phyloP scores from a whole-genome alignment of 768 basidiomycete species.

The Suillus subluteus region DNA sequence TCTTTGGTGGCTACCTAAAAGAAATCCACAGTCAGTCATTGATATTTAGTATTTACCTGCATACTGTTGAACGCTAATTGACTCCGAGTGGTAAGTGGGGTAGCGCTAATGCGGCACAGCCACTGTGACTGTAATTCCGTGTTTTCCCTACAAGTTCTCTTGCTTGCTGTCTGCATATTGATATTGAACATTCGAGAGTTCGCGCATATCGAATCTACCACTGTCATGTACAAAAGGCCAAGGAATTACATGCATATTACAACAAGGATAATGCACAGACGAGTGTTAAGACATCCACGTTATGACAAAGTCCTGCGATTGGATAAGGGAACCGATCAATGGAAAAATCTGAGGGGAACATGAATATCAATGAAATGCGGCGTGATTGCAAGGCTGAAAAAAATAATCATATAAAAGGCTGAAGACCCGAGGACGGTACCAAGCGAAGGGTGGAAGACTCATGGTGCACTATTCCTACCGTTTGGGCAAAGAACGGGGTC shows the following conservation, averaged over 20 bases:
- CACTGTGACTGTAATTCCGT: background rate
- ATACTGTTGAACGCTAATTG: background rate
- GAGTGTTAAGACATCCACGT: background rate
- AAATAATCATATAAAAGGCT: background rate
- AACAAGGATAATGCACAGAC: background rate
- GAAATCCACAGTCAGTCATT: background rate
- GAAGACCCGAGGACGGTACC: slow-evolving; percentile 8
- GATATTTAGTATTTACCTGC: background rate
- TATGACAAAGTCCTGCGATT: background rate
- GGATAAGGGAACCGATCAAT: background rate
- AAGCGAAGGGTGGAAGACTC: slow-evolving; percentile 8
- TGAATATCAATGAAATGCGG: slow-evolving; percentile 4
- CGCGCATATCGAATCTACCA: background rate
- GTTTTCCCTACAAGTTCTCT: background rate
- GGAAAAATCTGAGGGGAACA: slow-evolving; percentile 1
- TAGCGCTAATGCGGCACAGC: background rate
- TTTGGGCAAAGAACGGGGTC: slow-evolving; percentile 1
- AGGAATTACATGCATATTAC: background rate
- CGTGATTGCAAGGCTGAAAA: background rate
- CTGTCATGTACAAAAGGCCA: background rate
- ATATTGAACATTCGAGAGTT: background rate
- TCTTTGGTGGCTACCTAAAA: background rate
- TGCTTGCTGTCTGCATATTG: background rate
- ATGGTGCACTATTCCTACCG: background rate
- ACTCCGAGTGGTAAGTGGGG: background rate